These are phyloP conservation scores for Neopestalotiopsis sp. DNA, from an alignment of 2,329 filamentous ascomycete genomes.

Conservation along the genomic window DNA sequence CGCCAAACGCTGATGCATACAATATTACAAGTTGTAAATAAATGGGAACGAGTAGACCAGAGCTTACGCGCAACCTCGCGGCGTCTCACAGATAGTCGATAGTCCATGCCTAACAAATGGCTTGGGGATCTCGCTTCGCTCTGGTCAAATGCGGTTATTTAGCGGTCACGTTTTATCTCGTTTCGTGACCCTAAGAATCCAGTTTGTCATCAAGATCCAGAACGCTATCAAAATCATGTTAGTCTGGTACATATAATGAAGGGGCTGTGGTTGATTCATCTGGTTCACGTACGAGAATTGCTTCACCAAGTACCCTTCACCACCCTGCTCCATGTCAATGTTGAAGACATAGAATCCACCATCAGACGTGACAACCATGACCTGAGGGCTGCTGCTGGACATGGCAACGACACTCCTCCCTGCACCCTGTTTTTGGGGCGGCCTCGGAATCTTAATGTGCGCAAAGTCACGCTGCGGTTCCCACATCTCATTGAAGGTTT, in stretches of 20 bases:
- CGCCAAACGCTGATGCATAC: conserved; percentile 35
- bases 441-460: conserved; percentile 88
- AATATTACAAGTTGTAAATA: neutral
- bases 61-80: neutral
- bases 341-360: conserved; percentile 95
- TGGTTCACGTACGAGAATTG: conserved; percentile 80
- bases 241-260: neutral
- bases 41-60: neutral
- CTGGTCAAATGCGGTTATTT: neutral
- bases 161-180: conserved; percentile 29
- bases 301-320: conserved; percentile 88
- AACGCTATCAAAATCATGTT: conserved; percentile 42
- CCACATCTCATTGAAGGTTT: conserved; percentile 97
- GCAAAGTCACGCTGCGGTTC: conserved; percentile 94
- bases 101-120: neutral
- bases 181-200: conserved; percentile 53
- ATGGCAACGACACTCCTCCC: conserved; percentile 90
- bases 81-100: neutral
- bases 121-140: neutral
- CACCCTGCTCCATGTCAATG: conserved; percentile 92
- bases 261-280: neutral
- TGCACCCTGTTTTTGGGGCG: conserved; percentile 34
- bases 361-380: conserved; percentile 98
- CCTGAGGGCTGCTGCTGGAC: conserved; percentile 91
- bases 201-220: conserved; percentile 61